Evolutionary conservation across 108 stramenopile species (phyloP).

Genomic region (Cyclotella atomus): DNA sequence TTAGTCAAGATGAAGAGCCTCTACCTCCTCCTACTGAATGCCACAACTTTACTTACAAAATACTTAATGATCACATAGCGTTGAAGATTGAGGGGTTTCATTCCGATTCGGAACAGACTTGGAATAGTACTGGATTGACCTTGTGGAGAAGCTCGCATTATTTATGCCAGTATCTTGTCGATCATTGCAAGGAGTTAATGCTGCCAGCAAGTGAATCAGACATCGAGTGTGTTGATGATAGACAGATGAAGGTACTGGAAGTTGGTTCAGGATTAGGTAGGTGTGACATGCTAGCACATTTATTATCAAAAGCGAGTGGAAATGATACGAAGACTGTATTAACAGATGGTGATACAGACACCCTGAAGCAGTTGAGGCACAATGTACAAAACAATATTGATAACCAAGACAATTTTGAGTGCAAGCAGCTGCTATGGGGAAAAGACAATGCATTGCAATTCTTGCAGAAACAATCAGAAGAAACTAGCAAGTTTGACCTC

Average conservation of each 20-base stretch:
- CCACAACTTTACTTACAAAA: constrained; percentile 19
- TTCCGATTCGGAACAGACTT: constrained; percentile 59
- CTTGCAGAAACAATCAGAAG: constrained; percentile 4
- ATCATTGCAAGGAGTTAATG: constrained; percentile 5
- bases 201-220: background rate
- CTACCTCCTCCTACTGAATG: constrained; percentile 31
- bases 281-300: constrained; percentile 59
- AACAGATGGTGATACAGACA: constrained; percentile 73
- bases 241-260: constrained; percentile 20
- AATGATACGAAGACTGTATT: constrained; percentile 39
- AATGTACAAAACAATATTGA: constrained; percentile 50
- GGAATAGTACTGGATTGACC: constrained; percentile 72
- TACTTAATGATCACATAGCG: constrained; percentile 32
- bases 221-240: background rate
- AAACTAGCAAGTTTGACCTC: constrained; percentile 28
- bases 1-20: constrained; percentile 53
- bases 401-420: constrained; percentile 12
- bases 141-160: constrained; percentile 68
- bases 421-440: constrained; percentile 50
- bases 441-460: constrained; percentile 25
- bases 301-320: constrained; percentile 25
- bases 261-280: constrained; percentile 32
- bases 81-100: constrained; percentile 50
- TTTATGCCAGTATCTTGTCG: constrained; percentile 61
- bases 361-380: constrained; percentile 45